phyloP scores from a whole-genome alignment of 441 rosid species.

The Hypseocharis bilobata region DNA sequence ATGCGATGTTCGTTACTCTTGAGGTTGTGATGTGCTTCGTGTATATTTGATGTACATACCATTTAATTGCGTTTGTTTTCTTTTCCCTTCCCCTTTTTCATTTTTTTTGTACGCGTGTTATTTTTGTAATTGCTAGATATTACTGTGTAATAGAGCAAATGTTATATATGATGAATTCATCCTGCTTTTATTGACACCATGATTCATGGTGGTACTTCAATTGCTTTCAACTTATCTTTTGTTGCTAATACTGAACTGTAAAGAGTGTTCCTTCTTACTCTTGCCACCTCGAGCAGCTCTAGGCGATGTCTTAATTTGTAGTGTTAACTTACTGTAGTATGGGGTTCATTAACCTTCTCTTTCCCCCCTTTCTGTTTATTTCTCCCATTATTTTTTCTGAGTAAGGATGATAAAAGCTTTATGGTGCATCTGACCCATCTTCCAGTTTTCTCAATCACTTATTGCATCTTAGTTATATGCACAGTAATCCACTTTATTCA shows the following conservation, averaged over 20 bases:
- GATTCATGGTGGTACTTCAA: not conserved
- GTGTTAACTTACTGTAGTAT: not conserved
- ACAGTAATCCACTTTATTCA: not conserved
- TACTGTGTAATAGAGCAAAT: not conserved
- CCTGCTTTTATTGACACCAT: not conserved
- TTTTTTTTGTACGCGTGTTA: too few relatives aligned
- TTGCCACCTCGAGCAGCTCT: not conserved
- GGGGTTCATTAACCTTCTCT: not conserved
- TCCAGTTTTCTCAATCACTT: not conserved
- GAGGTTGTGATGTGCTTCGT: conserved; percentile 55
- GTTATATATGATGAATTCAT: not conserved
- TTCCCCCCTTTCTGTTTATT: not conserved
- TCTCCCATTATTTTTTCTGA: not conserved
- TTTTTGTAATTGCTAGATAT: not conserved
- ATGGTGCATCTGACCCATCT: not conserved
- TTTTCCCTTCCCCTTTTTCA: too few relatives aligned
- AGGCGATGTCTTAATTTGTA: not conserved
- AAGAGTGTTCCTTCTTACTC: not conserved
- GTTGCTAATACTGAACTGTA: not conserved
- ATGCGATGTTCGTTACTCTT: conserved; percentile 95
- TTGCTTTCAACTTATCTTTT: not conserved
- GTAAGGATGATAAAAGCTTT: not conserved
- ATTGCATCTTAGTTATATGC: not conserved
- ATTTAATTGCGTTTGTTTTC: too few relatives aligned
- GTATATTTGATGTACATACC: conserved; percentile 13